Conservation (phyloP, 1,284 basidiomycete genomes). For the Trichosporon asahii region DNA sequence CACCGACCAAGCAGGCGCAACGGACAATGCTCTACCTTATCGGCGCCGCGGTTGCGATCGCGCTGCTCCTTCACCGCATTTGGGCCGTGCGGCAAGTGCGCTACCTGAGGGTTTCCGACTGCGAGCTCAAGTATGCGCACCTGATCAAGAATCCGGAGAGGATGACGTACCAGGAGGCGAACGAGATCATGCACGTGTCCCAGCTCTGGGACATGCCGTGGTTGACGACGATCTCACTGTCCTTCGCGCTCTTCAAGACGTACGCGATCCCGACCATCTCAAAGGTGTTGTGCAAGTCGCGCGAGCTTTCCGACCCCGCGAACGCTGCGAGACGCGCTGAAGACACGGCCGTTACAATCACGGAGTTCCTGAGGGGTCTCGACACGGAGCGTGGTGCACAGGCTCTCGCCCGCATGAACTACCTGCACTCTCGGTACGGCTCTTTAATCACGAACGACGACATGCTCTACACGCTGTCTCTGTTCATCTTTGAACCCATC, state of each 20-base stretch:
- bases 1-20: no score
- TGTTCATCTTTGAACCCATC: slow-evolving; percentile 16
- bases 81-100: slow-evolving; percentile 17
- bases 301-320: slow-evolving; percentile 5
- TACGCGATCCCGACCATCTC: slow-evolving; percentile 18
- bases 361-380: slow-evolving; percentile 16
- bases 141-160: slow-evolving; percentile 12
- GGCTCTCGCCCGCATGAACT: slow-evolving; percentile 18
- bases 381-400: slow-evolving; percentile 11
- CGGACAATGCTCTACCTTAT: not conserved
- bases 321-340: slow-evolving; percentile 16
- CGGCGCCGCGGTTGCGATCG: not conserved
- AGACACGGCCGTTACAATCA: slow-evolving; percentile 16
- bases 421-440: slow-evolving; percentile 16
- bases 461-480: slow-evolving; percentile 17
- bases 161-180: slow-evolving; percentile 24
- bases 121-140: slow-evolving; percentile 10
- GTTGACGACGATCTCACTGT: slow-evolving; percentile 6
- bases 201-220: slow-evolving; percentile 17
- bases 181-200: slow-evolving; percentile 18
- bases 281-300: slow-evolving; percentile 11
- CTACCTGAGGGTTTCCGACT: slow-evolving; percentile 8
- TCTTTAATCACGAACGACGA: slow-evolving; percentile 16
- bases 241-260: slow-evolving; percentile 20
- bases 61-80: slow-evolving; percentile 5